Percentiles rank a stretch among this genome's conserved stretches.
Conservation (phyloP, 345 rosid species). For the Noccaea caerulescens region DNA sequence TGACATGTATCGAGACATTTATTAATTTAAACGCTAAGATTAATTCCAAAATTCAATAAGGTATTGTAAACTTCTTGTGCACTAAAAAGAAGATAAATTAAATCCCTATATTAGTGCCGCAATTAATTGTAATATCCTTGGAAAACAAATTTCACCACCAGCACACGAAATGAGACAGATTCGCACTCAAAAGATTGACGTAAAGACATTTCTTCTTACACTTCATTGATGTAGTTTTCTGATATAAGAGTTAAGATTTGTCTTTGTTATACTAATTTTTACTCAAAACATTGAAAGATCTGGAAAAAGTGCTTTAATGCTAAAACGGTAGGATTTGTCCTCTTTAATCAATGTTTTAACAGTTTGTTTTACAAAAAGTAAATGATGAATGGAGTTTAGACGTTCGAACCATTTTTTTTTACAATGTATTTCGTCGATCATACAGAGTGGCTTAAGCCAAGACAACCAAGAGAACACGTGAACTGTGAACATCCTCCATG, state of each 20-base stretch:
- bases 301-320: background rate
- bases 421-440: background rate
- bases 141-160: slow-evolving; percentile 9
- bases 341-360: background rate
- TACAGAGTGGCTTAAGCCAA: slow-evolving; percentile 33
- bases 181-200: background rate
- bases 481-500: slow-evolving; percentile 33
- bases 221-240: background rate
- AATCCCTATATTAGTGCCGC: slow-evolving; percentile 21
- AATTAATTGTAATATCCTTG: slow-evolving; percentile 24
- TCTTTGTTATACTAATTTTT: background rate
- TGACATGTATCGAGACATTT: background rate
- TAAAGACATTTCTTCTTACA: background rate
- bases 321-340: background rate
- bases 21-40: background rate
- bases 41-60: background rate
- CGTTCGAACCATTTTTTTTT: background rate
- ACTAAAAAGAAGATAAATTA: slow-evolving; percentile 7
- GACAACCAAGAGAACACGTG: slow-evolving; percentile 33
- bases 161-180: slow-evolving; percentile 11
- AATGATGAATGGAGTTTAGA: background rate
- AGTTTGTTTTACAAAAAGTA: background rate
- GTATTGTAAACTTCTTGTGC: background rate
- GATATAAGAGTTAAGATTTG: background rate
- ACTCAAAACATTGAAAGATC: background rate